phyloP scores from a whole-genome alignment of 176 grass and related monocot genomes.

The Eragrostis curvula region DNA sequence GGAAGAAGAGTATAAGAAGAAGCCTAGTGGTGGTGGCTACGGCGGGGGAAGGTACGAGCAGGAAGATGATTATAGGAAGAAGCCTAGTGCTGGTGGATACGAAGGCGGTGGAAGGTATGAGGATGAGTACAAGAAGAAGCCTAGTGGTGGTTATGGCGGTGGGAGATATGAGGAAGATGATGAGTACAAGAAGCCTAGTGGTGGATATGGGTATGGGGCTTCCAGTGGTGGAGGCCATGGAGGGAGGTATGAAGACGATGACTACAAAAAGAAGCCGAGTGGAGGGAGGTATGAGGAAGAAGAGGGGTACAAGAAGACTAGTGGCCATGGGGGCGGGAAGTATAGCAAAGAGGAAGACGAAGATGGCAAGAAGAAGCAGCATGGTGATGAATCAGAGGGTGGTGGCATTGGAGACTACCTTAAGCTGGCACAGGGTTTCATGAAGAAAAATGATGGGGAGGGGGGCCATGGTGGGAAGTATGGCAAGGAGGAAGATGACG shows the following conservation, averaged over 20 bases:
- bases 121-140: slow-evolving; percentile 51
- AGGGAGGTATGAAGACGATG: slow-evolving; percentile 48
- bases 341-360: slow-evolving; percentile 53
- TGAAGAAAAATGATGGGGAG: slow-evolving; percentile 69
- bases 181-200: slow-evolving; percentile 43
- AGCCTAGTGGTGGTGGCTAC: slow-evolving; percentile 44
- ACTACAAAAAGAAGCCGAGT: slow-evolving; percentile 55
- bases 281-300: slow-evolving; percentile 44
- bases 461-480: slow-evolving; percentile 46
- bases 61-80: slow-evolving; percentile 47
- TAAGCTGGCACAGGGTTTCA: slow-evolving; percentile 75
- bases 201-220: slow-evolving; percentile 43
- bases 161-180: slow-evolving; percentile 47
- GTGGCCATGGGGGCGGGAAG: slow-evolving; percentile 50
- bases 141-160: slow-evolving; percentile 35
- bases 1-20: slow-evolving; percentile 42
- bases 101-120: slow-evolving; percentile 43
- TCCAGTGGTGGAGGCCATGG: slow-evolving; percentile 45
- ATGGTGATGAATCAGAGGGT: slow-evolving; percentile 50
- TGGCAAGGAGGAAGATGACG: slow-evolving; percentile 52
- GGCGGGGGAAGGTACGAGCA: slow-evolving; percentile 51
- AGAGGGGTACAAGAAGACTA: slow-evolving; percentile 51
- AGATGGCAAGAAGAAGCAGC: slow-evolving; percentile 49
- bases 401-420: slow-evolving; percentile 72
- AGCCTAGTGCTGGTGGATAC: slow-evolving; percentile 43